Evolutionary conservation across 805 yeast genomes (phyloP), one percentile per base, ranked within the genome.

Genomic region (Kockiozyma suomiensis): DNA sequence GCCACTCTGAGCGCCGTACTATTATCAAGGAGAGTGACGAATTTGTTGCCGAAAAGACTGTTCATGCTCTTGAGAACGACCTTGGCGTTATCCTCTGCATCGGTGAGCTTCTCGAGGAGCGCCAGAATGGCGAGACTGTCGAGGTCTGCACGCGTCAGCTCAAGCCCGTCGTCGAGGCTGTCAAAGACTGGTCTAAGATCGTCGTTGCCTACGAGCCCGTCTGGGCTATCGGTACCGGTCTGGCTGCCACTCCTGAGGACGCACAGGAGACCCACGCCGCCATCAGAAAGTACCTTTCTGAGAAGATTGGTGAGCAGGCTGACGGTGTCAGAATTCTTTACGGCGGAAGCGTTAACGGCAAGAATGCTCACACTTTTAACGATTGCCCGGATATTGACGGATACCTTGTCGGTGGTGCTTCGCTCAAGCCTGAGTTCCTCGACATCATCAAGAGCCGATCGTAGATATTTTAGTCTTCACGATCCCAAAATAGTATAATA

Each of bases 191-290:
- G 98, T 72, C 87, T 66, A 82, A 88, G 77, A 82, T 94, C 69
- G 98, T 94, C 68, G 80, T 94, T 76, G 99, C 99, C 73, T 94
- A 94, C 81, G 99, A 94, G 82, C 99, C 99, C 72, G 97, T 94
- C 70, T 94, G 99, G 99, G 99, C 99, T 72, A 94, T 94, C 72
- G 99, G 99, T 77, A 92, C 98, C 70, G 99, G 99, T 75, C 85
- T 94, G 74, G 97, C 98, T 72, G 98, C 99, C 65, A 94, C 99
- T 70, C 91, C 99, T 70, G 89, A 88, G 69, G 99, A 94, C 75
- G 99, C 99, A 70, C 97, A 94, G 82, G 90, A 86, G 69, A 90
- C 94, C 73, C 99, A 94, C 82, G 83, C 83, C 75, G 82, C 82
- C 70, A 90, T 94, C 80, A 89, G 99, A 83, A 83, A 79, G 65